These are phyloP conservation scores for Pythium plurisporium DNA, from an alignment of 352 stramenopile species.

Conservation along the genomic window DNA sequence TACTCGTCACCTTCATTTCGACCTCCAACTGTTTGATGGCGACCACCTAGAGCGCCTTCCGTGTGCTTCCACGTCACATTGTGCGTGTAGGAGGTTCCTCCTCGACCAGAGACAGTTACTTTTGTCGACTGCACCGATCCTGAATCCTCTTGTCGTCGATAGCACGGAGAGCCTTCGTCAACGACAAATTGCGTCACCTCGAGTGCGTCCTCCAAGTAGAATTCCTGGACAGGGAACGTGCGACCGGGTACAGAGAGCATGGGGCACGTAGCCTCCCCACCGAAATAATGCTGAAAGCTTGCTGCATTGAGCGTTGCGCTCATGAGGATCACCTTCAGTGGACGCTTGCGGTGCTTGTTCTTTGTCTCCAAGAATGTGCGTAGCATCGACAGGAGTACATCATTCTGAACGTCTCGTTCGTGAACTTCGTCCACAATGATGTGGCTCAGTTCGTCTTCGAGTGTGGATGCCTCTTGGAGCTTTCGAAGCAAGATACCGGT, in stretches of 20 bases:
- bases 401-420: slow-evolving; percentile 92
- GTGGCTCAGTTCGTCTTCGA: slow-evolving; percentile 89
- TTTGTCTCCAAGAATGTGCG: slow-evolving; percentile 67
- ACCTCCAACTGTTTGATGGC: slow-evolving; percentile 4
- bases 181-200: slow-evolving; percentile 85
- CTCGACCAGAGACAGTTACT: slow-evolving; percentile 57
- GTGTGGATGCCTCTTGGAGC: slow-evolving; percentile 78
- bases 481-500: slow-evolving; percentile 93
- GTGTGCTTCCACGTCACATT: slow-evolving; percentile 49
- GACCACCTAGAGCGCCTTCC: background rate
- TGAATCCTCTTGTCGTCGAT: slow-evolving; percentile 24
- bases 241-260: slow-evolving; percentile 91
- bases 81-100: slow-evolving; percentile 56
- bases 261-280: slow-evolving; percentile 68
- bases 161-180: slow-evolving; percentile 58
- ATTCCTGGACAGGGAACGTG: slow-evolving; percentile 96
- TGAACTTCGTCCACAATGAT: slow-evolving; percentile 99
- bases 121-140: slow-evolving; percentile 34
- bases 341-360: slow-evolving; percentile 37
- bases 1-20: slow-evolving; percentile 59
- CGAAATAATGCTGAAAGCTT: slow-evolving; percentile 95
- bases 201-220: slow-evolving; percentile 94
- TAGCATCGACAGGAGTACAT: slow-evolving; percentile 91
- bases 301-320: slow-evolving; percentile 94
- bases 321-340: slow-evolving; percentile 96